phyloP scores from a whole-genome alignment of 345 rosid species.

The Trapa bicornis region DNA sequence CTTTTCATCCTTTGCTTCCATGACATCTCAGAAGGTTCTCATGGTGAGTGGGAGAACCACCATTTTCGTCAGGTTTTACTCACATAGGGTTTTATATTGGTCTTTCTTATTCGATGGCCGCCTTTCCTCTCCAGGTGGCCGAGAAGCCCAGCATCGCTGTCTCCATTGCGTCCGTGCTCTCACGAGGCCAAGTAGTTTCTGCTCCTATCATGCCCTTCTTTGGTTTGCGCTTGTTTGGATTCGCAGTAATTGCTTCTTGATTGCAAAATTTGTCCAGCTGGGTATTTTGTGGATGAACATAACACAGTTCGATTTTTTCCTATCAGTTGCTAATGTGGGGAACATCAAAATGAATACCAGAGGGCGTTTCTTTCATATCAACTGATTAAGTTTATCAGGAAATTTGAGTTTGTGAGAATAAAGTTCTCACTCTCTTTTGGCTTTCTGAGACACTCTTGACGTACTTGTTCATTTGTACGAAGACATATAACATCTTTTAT shows the following conservation, averaged over 20 bases:
- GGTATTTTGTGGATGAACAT: not conserved
- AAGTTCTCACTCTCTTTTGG: not conserved
- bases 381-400: not conserved
- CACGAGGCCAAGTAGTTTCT: constrained; percentile 45
- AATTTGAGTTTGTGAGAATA: not conserved
- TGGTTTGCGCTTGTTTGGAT: not conserved
- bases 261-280: not conserved
- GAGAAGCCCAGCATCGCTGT: constrained; percentile 96
- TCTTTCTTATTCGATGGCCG: not conserved
- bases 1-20: not conserved
- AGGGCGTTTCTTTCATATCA: not conserved
- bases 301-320: not conserved
- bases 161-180: constrained; percentile 76
- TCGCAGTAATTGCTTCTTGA: not conserved
- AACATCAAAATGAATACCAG: too few species aligned
- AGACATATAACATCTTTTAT: not conserved
- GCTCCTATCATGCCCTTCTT: not conserved
- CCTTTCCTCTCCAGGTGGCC: constrained; percentile 42
- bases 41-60: not conserved
- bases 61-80: not conserved
- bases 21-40: constrained; percentile 1
- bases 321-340: not conserved
- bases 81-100: not conserved
- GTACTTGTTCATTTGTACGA: not conserved
- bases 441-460: not conserved